A percentile compares a stretch with the other conserved stretches of the same genome.
These are phyloP conservation scores for Chytriomyces hyalinus DNA, from an alignment of 192 early-diverging fungal genomes.

Conservation along the genomic window DNA sequence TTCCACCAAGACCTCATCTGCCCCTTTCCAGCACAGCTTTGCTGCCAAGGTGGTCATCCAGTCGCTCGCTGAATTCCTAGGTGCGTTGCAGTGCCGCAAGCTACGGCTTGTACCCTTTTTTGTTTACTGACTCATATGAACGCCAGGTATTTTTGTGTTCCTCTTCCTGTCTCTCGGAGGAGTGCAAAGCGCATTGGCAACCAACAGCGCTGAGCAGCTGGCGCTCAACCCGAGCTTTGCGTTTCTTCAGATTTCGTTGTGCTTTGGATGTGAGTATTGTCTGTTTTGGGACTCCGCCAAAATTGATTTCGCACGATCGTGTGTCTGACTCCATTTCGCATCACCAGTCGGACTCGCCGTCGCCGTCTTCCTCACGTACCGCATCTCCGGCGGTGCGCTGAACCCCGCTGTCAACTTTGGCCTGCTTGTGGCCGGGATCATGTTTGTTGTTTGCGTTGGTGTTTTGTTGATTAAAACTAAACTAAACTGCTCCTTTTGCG, in stretches of 20 bases:
- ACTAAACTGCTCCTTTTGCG: too few relatives aligned
- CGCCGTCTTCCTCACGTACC: conserved; percentile 52
- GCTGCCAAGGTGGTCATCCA: conserved; percentile 18
- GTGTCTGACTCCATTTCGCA: not conserved
- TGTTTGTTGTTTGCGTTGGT: conserved; percentile 40
- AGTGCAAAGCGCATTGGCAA: conserved; percentile 31
- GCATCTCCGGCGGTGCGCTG: conserved; percentile 67
- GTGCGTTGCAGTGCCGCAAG: conserved; percentile 7
- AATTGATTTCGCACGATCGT: conserved; percentile 18
- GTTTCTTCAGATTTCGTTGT: conserved; percentile 33
- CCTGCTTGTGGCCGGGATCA: conserved; percentile 57
- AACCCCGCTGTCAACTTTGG: conserved; percentile 70
- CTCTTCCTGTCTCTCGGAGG: conserved; percentile 39
- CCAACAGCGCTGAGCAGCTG: conserved; percentile 1
- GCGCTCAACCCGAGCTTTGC: conserved; percentile 19
- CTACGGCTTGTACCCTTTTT: not conserved
- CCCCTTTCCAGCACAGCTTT: not conserved
- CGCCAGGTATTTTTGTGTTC: conserved; percentile 40
- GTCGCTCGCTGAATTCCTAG: conserved; percentile 18
- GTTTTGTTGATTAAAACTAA: too few relatives aligned
- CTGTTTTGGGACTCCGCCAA: not conserved
- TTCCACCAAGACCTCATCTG: conserved; percentile 10
- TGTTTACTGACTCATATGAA: not conserved
- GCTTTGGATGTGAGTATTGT: conserved; percentile 48
- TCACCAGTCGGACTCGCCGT: conserved; percentile 38